These are phyloP conservation scores for Sclerotinia spermophila DNA, from an alignment of 2,329 filamentous ascomycete genomes.

Conservation along the genomic window DNA sequence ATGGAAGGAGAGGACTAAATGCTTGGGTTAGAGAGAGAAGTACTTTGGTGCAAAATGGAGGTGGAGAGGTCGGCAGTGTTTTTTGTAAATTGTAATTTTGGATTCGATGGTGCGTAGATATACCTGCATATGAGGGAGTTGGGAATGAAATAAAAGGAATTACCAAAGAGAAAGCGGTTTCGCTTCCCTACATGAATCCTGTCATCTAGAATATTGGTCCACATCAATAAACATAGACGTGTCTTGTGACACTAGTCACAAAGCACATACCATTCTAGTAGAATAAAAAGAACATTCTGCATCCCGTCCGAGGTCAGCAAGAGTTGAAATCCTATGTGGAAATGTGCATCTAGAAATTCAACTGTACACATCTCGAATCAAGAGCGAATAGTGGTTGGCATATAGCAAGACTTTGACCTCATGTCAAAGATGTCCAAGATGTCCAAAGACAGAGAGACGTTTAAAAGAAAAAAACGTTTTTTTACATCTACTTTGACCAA, in stretches of 20 bases:
- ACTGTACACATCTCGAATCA: neutral
- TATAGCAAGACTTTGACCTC: neutral
- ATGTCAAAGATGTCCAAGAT: neutral
- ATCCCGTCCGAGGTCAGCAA: neutral
- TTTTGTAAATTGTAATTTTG: slow-evolving; percentile 57
- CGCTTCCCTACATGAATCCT: neutral
- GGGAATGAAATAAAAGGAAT: neutral
- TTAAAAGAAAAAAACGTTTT: neutral
- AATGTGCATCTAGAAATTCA: neutral
- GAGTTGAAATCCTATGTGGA: neutral
- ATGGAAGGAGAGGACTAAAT: slow-evolving; percentile 73
- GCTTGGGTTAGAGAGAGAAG: slow-evolving; percentile 86
- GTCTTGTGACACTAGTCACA: slow-evolving; percentile 3
- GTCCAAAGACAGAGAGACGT: neutral
- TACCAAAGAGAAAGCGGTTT: neutral
- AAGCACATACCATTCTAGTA: neutral
- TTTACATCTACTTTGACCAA: neutral
- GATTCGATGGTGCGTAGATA: neutral
- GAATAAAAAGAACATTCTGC: neutral
- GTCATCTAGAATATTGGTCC: neutral
- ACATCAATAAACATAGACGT: neutral
- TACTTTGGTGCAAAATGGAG: slow-evolving; percentile 72
- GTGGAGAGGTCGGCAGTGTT: slow-evolving; percentile 62
- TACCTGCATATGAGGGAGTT: neutral
- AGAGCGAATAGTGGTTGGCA: neutral